Evolutionary conservation across 805 yeast genomes (phyloP).

Genomic region (Metschnikowia cubensis): DNA sequence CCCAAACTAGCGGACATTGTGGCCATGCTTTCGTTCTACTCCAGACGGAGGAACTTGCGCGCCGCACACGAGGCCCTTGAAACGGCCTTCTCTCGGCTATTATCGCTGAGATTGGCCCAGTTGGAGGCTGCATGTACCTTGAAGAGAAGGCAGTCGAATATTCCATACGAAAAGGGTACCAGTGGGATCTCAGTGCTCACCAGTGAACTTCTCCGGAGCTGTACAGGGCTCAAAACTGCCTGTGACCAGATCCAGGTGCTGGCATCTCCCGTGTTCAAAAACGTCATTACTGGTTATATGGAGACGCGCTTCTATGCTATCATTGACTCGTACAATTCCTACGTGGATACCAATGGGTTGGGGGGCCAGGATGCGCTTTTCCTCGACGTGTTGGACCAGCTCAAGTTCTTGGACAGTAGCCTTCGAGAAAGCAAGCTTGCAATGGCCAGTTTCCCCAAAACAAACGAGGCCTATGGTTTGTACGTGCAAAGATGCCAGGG

Average conservation of each 20-base stretch:
- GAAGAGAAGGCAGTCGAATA: constrained; percentile 27
- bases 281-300: constrained; percentile 13
- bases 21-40: constrained; percentile 11
- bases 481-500: constrained; percentile 23
- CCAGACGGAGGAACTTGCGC: constrained; percentile 10
- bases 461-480: constrained; percentile 13
- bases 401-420: constrained; percentile 22
- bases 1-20: constrained; percentile 11
- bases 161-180: constrained; percentile 58
- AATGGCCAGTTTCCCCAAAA: constrained; percentile 10
- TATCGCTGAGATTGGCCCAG: constrained; percentile 17
- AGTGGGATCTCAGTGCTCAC: constrained; percentile 55
- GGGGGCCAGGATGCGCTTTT: constrained; percentile 25
- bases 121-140: constrained; percentile 46
- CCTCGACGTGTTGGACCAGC: constrained; percentile 45
- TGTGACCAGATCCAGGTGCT: constrained; percentile 13
- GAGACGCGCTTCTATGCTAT: constrained; percentile 12
- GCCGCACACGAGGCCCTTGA: constrained; percentile 16
- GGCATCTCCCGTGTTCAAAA: constrained; percentile 13
- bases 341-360: constrained; percentile 10
- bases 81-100: constrained; percentile 7
- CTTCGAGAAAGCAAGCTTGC: constrained; percentile 14
- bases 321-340: constrained; percentile 8
- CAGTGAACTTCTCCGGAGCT: constrained; percentile 46
- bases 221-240: constrained; percentile 23